A percentile compares a stretch with the other conserved stretches of the same genome.
Conservation (phyloP, 441 rosid species). For the Euphorbia corollata region DNA sequence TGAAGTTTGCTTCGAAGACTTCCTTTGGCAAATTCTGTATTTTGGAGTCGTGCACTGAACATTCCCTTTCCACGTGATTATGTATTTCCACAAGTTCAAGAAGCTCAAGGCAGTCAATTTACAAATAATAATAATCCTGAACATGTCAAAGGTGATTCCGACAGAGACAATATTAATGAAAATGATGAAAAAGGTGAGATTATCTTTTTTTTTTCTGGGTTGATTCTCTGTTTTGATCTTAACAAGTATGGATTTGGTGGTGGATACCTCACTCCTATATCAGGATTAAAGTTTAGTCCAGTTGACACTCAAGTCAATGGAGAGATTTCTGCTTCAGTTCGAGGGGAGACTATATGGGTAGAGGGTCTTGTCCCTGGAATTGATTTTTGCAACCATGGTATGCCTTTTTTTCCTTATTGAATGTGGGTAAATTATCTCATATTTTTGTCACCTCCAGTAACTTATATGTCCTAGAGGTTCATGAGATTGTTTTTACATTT, state of each 20-base stretch:
- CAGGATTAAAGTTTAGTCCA: constrained; percentile 30
- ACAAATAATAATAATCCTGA: constrained; percentile 18
- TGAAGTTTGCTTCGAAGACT: constrained; percentile 64
- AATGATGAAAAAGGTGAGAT: constrained; percentile 33
- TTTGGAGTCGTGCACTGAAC: constrained; percentile 92
- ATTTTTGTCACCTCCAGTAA: not conserved
- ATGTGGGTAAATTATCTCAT: not conserved
- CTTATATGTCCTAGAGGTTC: not conserved
- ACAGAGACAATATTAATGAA: constrained; percentile 15
- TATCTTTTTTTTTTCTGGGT: constrained; percentile 11
- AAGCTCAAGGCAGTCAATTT: constrained; percentile 24
- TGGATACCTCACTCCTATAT: constrained; percentile 15
- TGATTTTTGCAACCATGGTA: constrained; percentile 97
- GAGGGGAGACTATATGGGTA: constrained; percentile 69
- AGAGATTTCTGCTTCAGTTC: constrained; percentile 27
- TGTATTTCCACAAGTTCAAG: constrained; percentile 64
- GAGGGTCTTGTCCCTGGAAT: constrained; percentile 98
- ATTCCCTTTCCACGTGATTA: constrained; percentile 78
- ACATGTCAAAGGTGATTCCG: constrained; percentile 19
- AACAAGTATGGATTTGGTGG: constrained; percentile 11
- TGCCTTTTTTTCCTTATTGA: constrained; percentile 20
- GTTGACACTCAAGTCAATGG: constrained; percentile 27
- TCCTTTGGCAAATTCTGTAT: constrained; percentile 91
- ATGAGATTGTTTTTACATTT: constrained; percentile 1
- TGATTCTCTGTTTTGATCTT: not conserved